These are phyloP conservation scores for Cladosporium sp. DNA, from an alignment of 2,329 filamentous ascomycete genomes.

Conservation along the genomic window DNA sequence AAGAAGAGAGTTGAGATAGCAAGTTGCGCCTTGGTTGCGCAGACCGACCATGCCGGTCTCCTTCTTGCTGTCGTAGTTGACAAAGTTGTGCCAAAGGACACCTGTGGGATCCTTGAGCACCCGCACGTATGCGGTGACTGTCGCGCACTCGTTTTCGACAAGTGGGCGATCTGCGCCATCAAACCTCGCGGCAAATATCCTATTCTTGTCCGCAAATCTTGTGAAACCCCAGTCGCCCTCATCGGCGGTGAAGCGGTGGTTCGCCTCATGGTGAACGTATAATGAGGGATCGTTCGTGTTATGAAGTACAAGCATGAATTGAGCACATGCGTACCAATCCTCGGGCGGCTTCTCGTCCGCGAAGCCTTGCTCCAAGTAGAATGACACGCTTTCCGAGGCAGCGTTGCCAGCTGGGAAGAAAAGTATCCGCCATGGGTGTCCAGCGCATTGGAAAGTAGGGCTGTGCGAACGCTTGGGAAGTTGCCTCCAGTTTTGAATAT, in stretches of 20 bases:
- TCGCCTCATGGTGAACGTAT: constrained; percentile 69
- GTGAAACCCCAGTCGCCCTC: constrained; percentile 99
- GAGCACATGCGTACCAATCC: constrained; percentile 93
- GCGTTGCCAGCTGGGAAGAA: constrained; percentile 96
- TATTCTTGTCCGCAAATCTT: constrained; percentile 82
- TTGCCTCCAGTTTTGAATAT: constrained; percentile 74
- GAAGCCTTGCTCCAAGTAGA: constrained; percentile 94
- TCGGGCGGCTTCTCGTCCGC: constrained; percentile 68
- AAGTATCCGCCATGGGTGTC: constrained; percentile 87
- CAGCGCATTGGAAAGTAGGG: constrained; percentile 78
- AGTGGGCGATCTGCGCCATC: constrained; percentile 64
- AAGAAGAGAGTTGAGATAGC: constrained; percentile 47
- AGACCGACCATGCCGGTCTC: constrained; percentile 95
- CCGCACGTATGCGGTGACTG: constrained; percentile 76
- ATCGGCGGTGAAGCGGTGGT: constrained; percentile 91
- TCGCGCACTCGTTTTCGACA: constrained; percentile 69
- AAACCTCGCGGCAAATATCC: constrained; percentile 74
- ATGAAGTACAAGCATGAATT: constrained; percentile 90
- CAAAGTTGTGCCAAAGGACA: constrained; percentile 84
- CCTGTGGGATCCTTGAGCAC: constrained; percentile 82
- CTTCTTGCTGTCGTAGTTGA: constrained; percentile 97
- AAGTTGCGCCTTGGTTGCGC: constrained; percentile 84
- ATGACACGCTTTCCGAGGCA: constrained; percentile 75
- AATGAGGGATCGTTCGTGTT: constrained; percentile 89
- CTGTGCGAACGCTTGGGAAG: constrained; percentile 78